These are phyloP conservation scores for Metarhizium robertsii DNA, from an alignment of 2,329 filamentous ascomycete genomes.

Conservation along the genomic window DNA sequence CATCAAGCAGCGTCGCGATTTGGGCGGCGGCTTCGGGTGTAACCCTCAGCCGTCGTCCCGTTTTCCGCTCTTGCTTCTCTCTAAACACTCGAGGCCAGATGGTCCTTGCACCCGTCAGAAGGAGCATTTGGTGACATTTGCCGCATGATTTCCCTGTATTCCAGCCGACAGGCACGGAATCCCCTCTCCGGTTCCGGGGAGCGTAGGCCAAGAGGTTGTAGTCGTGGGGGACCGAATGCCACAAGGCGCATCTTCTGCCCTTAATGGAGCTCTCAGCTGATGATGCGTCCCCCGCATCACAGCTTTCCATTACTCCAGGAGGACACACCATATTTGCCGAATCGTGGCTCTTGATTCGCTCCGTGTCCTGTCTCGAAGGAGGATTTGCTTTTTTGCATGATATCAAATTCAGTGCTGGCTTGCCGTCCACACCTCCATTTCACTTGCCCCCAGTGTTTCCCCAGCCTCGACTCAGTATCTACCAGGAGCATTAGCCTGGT, in stretches of 20 bases:
- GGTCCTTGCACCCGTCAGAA: background rate
- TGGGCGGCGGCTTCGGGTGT: background rate
- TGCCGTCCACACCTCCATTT: background rate
- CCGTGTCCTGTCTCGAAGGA: no score
- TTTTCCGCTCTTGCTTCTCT: background rate
- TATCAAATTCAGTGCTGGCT: background rate
- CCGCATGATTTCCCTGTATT: background rate
- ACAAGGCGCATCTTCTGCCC: background rate
- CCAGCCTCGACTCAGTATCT: background rate
- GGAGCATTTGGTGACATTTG: no score
- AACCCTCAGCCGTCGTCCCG: background rate
- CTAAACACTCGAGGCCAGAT: background rate
- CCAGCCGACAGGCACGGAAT: background rate
- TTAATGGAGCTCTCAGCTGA: background rate
- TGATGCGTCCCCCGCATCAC: background rate
- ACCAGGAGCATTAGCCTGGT: background rate
- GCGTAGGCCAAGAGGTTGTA: background rate
- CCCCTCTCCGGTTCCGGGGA: background rate
- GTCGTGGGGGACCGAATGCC: background rate
- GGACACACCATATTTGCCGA: background rate
- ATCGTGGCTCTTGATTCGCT: no score
- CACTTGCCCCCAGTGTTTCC: background rate
- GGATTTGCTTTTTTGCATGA: no score
- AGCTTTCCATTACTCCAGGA: background rate
- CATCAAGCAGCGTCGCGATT: background rate